Evolutionary conservation across 306 rosid species (phyloP).

Genomic region (Prunus campanulata): DNA sequence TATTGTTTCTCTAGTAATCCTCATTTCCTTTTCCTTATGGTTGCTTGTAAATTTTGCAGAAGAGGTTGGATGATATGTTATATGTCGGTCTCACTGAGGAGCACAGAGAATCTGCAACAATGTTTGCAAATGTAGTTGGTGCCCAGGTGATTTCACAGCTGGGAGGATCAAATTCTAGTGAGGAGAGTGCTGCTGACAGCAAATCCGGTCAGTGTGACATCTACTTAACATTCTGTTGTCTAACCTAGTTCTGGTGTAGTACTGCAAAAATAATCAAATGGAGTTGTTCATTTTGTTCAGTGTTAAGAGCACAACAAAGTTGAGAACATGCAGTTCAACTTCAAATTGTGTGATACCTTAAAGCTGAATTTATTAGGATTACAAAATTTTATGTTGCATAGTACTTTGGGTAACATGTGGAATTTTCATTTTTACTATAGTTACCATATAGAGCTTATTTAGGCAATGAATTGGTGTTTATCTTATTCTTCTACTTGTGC

Average conservation of each 20-base stretch:
- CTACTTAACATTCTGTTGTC: conserved; percentile 13
- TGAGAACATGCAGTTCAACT: conserved; percentile 8
- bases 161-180: conserved; percentile 48
- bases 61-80: conserved; percentile 81
- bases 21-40: conserved; percentile 18
- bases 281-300: neutral
- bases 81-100: conserved; percentile 99
- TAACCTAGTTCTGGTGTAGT: conserved; percentile 10
- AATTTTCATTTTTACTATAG: conserved; percentile 16
- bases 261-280: conserved; percentile 15
- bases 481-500: conserved; percentile 31
- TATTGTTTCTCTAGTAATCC: conserved; percentile 22
- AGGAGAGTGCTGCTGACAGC: conserved; percentile 34
- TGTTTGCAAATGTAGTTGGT: conserved; percentile 93
- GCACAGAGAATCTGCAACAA: conserved; percentile 92
- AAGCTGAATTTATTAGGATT: neutral
- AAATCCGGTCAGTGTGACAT: conserved; percentile 52
- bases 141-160: conserved; percentile 95
- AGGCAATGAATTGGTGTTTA: conserved; percentile 22
- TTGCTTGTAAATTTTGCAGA: conserved; percentile 63
- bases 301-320: neutral
- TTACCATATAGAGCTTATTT: conserved; percentile 1
- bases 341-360: neutral
- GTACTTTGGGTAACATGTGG: conserved; percentile 15
- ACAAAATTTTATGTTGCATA: neutral